These are phyloP conservation scores for Colletotrichum karsti DNA, from an alignment of 2,329 filamentous ascomycete genomes.

Conservation along the genomic window DNA sequence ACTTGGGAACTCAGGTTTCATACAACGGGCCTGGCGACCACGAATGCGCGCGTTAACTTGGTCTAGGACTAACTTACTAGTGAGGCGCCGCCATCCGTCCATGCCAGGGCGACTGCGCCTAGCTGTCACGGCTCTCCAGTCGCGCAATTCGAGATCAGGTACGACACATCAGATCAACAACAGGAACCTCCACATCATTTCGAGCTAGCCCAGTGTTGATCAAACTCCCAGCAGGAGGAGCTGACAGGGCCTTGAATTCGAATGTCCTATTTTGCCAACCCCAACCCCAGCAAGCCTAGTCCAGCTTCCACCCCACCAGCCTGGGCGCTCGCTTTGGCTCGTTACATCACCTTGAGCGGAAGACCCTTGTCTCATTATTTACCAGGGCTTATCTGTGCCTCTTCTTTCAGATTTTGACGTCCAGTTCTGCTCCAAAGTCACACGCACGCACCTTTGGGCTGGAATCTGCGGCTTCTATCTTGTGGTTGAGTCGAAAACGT, in stretches of 20 bases:
- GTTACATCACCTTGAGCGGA: conserved; percentile 23
- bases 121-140: conserved; percentile 18
- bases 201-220: conserved; percentile 21
- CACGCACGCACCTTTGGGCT: background rate
- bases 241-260: conserved; percentile 17
- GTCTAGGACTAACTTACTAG: conserved; percentile 10
- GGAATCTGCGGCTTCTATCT: conserved; percentile 1
- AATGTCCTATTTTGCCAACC: conserved; percentile 17
- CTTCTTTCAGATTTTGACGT: conserved; percentile 21
- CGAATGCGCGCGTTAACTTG: background rate
- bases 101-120: background rate
- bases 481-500: conserved; percentile 13
- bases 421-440: background rate
- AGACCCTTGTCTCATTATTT: conserved; percentile 25
- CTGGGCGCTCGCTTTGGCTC: conserved; percentile 23
- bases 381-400: conserved; percentile 23
- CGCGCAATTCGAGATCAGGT: background rate
- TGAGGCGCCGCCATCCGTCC: conserved; percentile 8
- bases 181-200: conserved; percentile 19
- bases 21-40: conserved; percentile 1
- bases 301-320: conserved; percentile 12
- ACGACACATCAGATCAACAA: conserved; percentile 20
- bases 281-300: conserved; percentile 15
- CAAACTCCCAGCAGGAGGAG: conserved; percentile 14
- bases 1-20: conserved; percentile 22